Evolutionary conservation across 164 flowering plant species (phyloP).

Genomic region (Tetrastigma voinierianum): DNA sequence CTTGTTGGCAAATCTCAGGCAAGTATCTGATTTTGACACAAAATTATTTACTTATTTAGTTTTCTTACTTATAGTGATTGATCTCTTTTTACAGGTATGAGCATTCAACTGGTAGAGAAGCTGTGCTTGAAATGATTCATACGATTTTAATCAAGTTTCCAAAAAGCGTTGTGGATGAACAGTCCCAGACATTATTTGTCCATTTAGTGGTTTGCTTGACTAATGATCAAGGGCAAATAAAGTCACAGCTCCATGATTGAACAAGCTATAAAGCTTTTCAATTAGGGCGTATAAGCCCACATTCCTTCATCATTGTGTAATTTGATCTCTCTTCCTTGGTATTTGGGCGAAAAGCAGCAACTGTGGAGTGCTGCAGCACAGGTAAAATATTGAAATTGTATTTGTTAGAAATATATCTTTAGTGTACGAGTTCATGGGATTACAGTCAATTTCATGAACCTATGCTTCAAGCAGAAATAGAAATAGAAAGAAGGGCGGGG

Average conservation of each 20-base stretch:
- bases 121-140: conserved; percentile 94
- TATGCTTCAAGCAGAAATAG: too few relatives aligned
- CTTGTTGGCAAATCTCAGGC: conserved; percentile 67
- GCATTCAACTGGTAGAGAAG: conserved; percentile 79
- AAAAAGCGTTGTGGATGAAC: conserved; percentile 40
- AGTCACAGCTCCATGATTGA: conserved; percentile 70
- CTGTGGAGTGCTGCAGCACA: conserved; percentile 78
- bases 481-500: too few relatives aligned
- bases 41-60: conserved; percentile 3
- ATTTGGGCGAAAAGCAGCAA: conserved; percentile 42
- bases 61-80: conserved; percentile 12
- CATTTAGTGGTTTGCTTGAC: conserved; percentile 65
- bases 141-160: conserved; percentile 69
- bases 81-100: conserved; percentile 61
- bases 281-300: conserved; percentile 51
- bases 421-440: too few relatives aligned
- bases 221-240: conserved; percentile 67
- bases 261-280: conserved; percentile 57
- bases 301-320: conserved; percentile 43
- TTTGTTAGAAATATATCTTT: too few relatives aligned
- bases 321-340: conserved; percentile 76
- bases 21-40: conserved; percentile 15
- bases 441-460: too few relatives aligned
- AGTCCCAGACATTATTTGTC: conserved; percentile 51
- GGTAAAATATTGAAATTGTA: conserved; percentile 39